Evolutionary conservation across 768 basidiomycete species (phyloP).

Genomic region (Boletus huronensis): DNA sequence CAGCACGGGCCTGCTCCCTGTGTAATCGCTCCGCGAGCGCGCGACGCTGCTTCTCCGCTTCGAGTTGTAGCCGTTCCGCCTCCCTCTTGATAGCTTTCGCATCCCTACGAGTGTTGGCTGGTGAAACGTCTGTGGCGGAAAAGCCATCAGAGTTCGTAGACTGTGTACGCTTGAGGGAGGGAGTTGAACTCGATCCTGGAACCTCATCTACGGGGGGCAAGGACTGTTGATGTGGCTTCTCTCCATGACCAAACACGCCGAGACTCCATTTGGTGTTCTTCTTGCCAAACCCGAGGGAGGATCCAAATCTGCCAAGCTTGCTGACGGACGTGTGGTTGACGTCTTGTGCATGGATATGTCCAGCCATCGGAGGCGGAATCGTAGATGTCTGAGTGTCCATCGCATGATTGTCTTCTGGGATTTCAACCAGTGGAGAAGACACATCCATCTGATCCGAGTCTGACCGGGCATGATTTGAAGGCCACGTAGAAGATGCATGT

Average conservation of each 20-base stretch:
- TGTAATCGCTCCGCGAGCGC: constrained; percentile 69
- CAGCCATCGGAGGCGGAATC: constrained; percentile 40
- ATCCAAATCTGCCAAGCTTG: constrained; percentile 56
- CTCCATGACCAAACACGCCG: constrained; percentile 65
- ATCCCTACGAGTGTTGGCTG: constrained; percentile 45
- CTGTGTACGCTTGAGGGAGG: constrained; percentile 74
- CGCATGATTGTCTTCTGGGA: constrained; percentile 37
- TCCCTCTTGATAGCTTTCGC: constrained; percentile 80
- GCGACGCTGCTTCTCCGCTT: constrained; percentile 83
- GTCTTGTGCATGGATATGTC: constrained; percentile 37
- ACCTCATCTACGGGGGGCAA: constrained; percentile 75
- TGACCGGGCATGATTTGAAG: constrained; percentile 28
- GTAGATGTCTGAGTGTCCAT: constrained; percentile 52
- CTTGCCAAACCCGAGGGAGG: constrained; percentile 61
- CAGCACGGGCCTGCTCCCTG: constrained; percentile 86
- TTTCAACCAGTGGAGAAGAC: constrained; percentile 46
- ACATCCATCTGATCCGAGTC: constrained; percentile 54
- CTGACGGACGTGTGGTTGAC: constrained; percentile 40
- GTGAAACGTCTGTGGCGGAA: constrained; percentile 52
- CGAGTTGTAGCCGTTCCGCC: constrained; percentile 69
- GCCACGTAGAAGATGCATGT: constrained; percentile 25
- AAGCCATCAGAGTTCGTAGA: constrained; percentile 73
- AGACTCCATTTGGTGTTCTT: constrained; percentile 67
- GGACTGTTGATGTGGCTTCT: constrained; percentile 58
- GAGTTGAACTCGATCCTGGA: constrained; percentile 50